These are phyloP conservation scores for Geranium incanum DNA, from an alignment of 441 rosid species.

Conservation along the genomic window DNA sequence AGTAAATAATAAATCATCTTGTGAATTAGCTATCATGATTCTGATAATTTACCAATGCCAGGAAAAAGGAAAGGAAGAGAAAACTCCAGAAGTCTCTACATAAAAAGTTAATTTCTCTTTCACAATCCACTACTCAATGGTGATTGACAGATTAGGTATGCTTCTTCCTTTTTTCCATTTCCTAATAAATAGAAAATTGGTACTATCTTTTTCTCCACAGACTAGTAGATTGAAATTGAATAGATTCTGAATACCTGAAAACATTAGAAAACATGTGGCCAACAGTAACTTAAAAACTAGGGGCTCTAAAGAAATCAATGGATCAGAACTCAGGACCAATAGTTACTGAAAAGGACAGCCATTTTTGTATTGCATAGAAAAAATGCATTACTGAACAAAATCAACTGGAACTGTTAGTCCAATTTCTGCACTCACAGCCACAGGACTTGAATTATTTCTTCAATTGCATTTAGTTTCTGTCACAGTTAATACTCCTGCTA, in stretches of 20 bases:
- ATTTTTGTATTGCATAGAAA: not conserved
- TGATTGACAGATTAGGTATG: not conserved
- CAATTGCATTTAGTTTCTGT: not conserved
- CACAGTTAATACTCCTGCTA: not conserved
- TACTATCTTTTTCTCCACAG: not conserved
- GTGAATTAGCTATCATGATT: not conserved
- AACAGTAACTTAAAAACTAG: conserved; percentile 7
- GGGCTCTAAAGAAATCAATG: conserved; percentile 1
- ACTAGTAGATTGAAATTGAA: not conserved
- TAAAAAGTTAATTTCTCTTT: not conserved
- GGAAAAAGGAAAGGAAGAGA: not conserved
- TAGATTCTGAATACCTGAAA: conserved; percentile 3
- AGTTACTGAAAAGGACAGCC: conserved; percentile 1
- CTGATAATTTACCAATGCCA: not conserved
- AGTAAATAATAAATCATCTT: not conserved
- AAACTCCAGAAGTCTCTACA: not conserved
- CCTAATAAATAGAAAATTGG: not conserved
- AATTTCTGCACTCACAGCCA: not conserved
- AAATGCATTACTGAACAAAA: not conserved
- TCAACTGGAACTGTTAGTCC: not conserved
- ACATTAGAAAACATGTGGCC: not conserved
- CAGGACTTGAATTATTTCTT: not conserved
- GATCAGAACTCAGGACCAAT: conserved; percentile 2
- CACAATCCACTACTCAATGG: not conserved
- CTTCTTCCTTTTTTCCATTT: not conserved